Base-by-base conservation (phyloP, 169 alveolate genomes). In the Plasmodium berghei region DNA sequence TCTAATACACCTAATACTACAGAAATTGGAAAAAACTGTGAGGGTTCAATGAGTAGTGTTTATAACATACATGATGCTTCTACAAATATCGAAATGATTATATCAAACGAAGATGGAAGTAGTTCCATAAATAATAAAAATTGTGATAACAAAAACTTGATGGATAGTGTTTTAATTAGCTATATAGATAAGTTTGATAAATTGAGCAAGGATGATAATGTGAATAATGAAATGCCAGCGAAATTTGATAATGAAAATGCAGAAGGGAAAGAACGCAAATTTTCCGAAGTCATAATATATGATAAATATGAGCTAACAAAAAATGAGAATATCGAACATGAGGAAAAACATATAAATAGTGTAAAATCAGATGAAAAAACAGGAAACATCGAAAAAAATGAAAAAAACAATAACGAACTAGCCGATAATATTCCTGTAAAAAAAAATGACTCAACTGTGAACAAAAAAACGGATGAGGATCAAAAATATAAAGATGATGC, bases 161-260 rank as follows among this genome's bases (percentile, higher is more conserved):
- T 54, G 34, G 28, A 55, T n/a, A 9, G 58, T n/a, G n/a, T 55
- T 9, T 34, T 72, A 28, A 28, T 54, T 28, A 72, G 56, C 26
- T 54, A 72, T 28, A 14, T 72, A 14, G 63, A 70, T 49, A 63
- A 20, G 12, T 70, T 24, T 70, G 80, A 70, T 16, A 70, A 49
- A 26, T 49, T 45, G 1, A 22, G 49, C 18, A 49, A 70, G 20
- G 22, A 49, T 16, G 52, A 18, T 10, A 70, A 20, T n/a, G 28
- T 20, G 6, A 40, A 70, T 14, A 24, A 48, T 9, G 49, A 45
- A 20, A 49, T 26, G 26, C 8, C 4, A 16, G 42, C 14, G 4
- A 14, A 1, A 2, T 16, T 10, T 16, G 14, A 14, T 18, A 14
- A n/a, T 24, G 28, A 58, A 4, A 9, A 14, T 24, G 26, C 26